Evolutionary conservation across 1,284 basidiomycete species (phyloP), one percentile per base, ranked within the genome.

Genomic region (Filobasidium uniguttulatum): DNA sequence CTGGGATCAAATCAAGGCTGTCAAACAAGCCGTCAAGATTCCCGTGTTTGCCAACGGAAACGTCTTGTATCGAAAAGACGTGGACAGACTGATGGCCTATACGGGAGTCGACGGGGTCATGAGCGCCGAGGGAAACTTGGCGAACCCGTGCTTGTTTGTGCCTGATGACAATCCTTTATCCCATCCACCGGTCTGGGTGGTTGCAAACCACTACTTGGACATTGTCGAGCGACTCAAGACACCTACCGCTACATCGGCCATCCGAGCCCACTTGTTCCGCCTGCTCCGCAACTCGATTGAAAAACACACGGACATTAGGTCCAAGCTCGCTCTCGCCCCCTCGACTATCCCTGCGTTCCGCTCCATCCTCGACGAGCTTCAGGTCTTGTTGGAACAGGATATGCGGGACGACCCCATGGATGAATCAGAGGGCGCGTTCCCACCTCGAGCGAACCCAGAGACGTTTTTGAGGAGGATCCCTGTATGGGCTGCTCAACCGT

Each of bases 1-100:
- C 57, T 94, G 82, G 81, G 70, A 69, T 30, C 81, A 89, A 67
- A 91, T 94, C 60, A 74, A 75, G 15, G 82, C 84, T 0, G 86
- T 94, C 55, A 91, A 89, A 66, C 66, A 83, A 59, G 84, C 86
- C 0, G 86, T 96, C 26, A 81, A 78, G 1, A 79, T 97, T 0
- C 93, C 93, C 0, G 90, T 97, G 1, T 86, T 98, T 62, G 91
- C 93, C 0, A 98, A 98, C 65, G 93, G 93, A n/a, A 97, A 97
- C 65, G 79, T 97, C 45, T 77, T 97, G 9, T 89, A 67, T 65
- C 76, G 82, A 41, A 76, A 80, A 22, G 90, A 98, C 65, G 79
- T 91, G 46, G 74, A 77, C 37, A 72, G 74, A 5, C 93, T 89
- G 63, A 69, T 98, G 22, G 74, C 76, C 14, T 75, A 77, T 30